These are phyloP conservation scores for Stenocarpella maydis DNA, from an alignment of 2,329 filamentous ascomycete genomes.

Conservation along the genomic window DNA sequence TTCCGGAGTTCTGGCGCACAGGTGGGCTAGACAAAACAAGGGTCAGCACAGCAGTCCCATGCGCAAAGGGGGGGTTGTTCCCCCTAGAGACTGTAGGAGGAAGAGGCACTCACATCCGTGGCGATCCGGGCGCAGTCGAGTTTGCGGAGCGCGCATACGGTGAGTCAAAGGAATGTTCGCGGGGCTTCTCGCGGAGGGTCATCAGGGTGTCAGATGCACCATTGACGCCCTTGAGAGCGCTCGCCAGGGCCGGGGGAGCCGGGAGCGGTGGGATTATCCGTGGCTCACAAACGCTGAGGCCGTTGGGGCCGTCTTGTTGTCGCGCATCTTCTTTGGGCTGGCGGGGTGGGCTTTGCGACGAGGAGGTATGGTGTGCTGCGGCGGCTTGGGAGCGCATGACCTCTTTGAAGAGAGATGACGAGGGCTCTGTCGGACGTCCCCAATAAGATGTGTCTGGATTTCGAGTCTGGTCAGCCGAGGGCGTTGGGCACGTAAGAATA, in stretches of 20 bases:
- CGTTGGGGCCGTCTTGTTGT: slow-evolving; percentile 40
- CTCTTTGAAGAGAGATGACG: slow-evolving; percentile 40
- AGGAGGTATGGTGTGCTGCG: slow-evolving; percentile 37
- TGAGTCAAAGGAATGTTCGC: slow-evolving; percentile 55
- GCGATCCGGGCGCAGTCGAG: slow-evolving; percentile 66
- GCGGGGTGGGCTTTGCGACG: slow-evolving; percentile 45
- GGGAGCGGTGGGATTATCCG: slow-evolving; percentile 38
- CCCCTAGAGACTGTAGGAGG: slow-evolving; percentile 26
- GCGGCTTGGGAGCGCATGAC: slow-evolving; percentile 50
- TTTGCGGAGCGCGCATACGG: slow-evolving; percentile 64
- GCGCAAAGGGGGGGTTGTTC: not conserved
- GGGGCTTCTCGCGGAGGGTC: slow-evolving; percentile 44
- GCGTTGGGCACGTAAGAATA: not conserved
- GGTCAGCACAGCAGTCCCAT: slow-evolving; percentile 27
- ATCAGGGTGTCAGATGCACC: slow-evolving; percentile 46
- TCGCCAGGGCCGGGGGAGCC: slow-evolving; percentile 40
- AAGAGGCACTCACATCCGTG: slow-evolving; percentile 60
- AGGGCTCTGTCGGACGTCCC: slow-evolving; percentile 40
- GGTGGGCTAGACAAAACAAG: slow-evolving; percentile 61
- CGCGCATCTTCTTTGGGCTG: slow-evolving; percentile 30
- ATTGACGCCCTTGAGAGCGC: slow-evolving; percentile 49
- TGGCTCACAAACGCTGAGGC: slow-evolving; percentile 22
- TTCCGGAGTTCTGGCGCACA: slow-evolving; percentile 76
- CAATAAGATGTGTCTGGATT: slow-evolving; percentile 19
- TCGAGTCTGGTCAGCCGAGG: slow-evolving; percentile 17